Evolutionary conservation across 2,329 filamentous ascomycete genomes (phyloP), one percentile per base, ranked within the genome.

Genomic region (Tolypocladium sp.): DNA sequence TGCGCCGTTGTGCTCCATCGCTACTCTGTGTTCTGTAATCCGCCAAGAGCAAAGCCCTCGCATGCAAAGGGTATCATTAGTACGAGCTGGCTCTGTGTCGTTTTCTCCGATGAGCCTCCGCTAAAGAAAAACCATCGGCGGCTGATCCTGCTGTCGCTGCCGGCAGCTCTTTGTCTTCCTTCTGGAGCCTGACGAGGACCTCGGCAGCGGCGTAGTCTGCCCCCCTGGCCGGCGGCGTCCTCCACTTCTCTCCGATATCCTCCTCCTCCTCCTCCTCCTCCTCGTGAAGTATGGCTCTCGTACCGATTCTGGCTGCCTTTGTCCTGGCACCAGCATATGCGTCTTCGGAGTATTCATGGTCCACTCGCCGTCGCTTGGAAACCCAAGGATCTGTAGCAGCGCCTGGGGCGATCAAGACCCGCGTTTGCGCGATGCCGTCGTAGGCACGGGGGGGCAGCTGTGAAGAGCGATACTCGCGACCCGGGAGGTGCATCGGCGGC

Each of bases 191-290:
- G 33, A 57, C 51, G 12, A 57, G 58, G 10, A 60, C 51, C 6
- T 56, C 56, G 13, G 58, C 58, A 2, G 58, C 58, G 2, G 58
- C 55, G 35, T 57, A 55, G 25, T 57, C 58, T 25, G 57, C 51
- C 12, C 37, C 33, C 17, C 49, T n/a, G 8, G 25, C 22, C 30
- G 38, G 38, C 6, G 27, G 20, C 40, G 12, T 40, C 30, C 2
- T 27, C 38, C 57, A 9, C 35, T 38, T 37, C 37, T 40, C 41
- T 9, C 20, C 4, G 22, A n/a, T 35, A 2, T 35, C 15, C 2
- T 33, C 3, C 6, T 20, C 46, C 46, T 13, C 25, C 15, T 27
- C n/a, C 6, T 54, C 40, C 15, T 30, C 42, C 17, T 5, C 33
- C 20, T 49, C 35, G 9, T 40, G 46, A 1, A 37, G 55, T 22